phyloP scores from a whole-genome alignment of 2,329 filamentous ascomycete genomes.

The Penicillium sp. region DNA sequence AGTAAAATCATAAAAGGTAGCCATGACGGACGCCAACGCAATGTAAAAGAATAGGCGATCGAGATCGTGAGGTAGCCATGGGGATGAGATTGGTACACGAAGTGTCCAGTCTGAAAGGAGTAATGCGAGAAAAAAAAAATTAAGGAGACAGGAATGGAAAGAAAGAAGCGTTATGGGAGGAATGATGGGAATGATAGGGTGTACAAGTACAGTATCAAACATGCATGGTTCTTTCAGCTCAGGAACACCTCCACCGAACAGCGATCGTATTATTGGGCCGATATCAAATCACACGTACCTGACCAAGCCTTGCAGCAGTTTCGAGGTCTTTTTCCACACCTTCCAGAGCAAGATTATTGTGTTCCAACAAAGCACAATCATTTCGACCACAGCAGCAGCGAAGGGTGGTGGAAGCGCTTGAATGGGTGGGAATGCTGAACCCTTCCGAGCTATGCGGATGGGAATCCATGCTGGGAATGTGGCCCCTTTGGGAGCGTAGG shows the following conservation, averaged over 20 bases:
- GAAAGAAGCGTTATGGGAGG: slow-evolving; percentile 1
- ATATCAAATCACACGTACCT: slow-evolving; percentile 65
- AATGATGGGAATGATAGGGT: slow-evolving; percentile 20
- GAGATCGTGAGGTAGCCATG: slow-evolving; percentile 25
- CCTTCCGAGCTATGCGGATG: slow-evolving; percentile 26
- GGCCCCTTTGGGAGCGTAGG: slow-evolving; percentile 28
- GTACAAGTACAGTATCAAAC: slow-evolving; percentile 12
- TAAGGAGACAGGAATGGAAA: neutral
- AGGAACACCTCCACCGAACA: neutral
- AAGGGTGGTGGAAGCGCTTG: slow-evolving; percentile 28
- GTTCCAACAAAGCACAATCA: slow-evolving; percentile 77
- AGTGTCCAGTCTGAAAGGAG: neutral
- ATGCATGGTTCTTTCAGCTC: slow-evolving; percentile 22
- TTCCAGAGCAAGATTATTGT: slow-evolving; percentile 76
- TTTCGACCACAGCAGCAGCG: slow-evolving; percentile 81
- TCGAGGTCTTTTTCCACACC: slow-evolving; percentile 85
- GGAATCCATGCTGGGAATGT: slow-evolving; percentile 35
- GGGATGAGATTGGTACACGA: slow-evolving; percentile 1
- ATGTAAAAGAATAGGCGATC: slow-evolving; percentile 30
- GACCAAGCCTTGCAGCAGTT: slow-evolving; percentile 81
- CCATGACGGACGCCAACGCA: slow-evolving; percentile 35
- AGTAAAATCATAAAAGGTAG: slow-evolving; percentile 25
- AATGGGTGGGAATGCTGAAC: slow-evolving; percentile 37
- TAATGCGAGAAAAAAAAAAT: slow-evolving; percentile 4
- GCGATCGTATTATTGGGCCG: slow-evolving; percentile 5